Evolutionary conservation across 2,329 filamentous ascomycete species (phyloP).

Genomic region (Parasarocladium wereldwijsianum): DNA sequence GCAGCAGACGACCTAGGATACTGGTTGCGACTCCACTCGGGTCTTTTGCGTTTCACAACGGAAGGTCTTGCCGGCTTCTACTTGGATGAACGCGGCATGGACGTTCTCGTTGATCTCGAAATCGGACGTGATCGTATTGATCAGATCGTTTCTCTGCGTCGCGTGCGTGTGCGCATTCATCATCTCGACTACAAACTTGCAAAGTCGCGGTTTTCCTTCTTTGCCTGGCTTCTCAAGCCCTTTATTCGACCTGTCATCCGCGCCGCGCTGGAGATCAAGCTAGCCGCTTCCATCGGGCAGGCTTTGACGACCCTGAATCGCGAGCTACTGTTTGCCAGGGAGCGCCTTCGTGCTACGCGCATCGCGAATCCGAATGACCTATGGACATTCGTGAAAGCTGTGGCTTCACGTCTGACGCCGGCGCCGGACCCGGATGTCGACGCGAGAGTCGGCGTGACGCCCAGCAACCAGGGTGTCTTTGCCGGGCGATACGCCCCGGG

Average conservation of each 20-base stretch:
- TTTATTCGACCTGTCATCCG: slow-evolving; percentile 68
- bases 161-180: slow-evolving; percentile 70
- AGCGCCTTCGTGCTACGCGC: slow-evolving; percentile 71
- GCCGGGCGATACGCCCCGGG: slow-evolving; percentile 76
- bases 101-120: slow-evolving; percentile 74
- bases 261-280: slow-evolving; percentile 63
- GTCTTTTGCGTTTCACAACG: slow-evolving; percentile 61
- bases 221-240: slow-evolving; percentile 75
- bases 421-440: slow-evolving; percentile 65
- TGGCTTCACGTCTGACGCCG: slow-evolving; percentile 61
- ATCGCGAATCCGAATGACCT: slow-evolving; percentile 69
- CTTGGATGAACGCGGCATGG: slow-evolving; percentile 75
- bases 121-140: slow-evolving; percentile 66
- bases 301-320: slow-evolving; percentile 62
- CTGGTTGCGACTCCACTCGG: slow-evolving; percentile 68
- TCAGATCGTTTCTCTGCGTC: slow-evolving; percentile 62
- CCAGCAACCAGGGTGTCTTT: slow-evolving; percentile 50
- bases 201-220: slow-evolving; percentile 59
- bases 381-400: slow-evolving; percentile 67
- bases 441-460: slow-evolving; percentile 53
- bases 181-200: slow-evolving; percentile 69
- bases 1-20: slow-evolving; percentile 81
- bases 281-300: slow-evolving; percentile 57
- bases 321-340: slow-evolving; percentile 74
- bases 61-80: slow-evolving; percentile 75